Evolutionary conservation across 2,329 filamentous ascomycete species (phyloP), one percentile per base, ranked within the genome.

Genomic region (Botrytis aclada): DNA sequence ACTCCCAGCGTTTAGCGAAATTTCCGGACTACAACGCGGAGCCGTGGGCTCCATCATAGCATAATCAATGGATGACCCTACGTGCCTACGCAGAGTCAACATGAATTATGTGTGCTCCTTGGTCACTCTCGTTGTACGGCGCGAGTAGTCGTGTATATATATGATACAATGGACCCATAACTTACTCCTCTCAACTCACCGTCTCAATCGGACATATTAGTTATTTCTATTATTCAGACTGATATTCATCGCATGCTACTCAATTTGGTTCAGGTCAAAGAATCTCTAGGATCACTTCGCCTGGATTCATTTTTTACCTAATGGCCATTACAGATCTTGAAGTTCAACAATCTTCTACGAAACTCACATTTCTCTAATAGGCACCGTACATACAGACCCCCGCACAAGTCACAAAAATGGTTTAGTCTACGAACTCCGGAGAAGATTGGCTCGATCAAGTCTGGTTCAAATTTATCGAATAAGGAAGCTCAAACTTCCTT

Each of bases 221-320:
- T 39, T 66, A 12, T n/a, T 54, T 66, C 39, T 64, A 32, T 32
- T 16, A 29, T 64, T 32, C 61, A 66, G 14, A 58, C 62, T 66
- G 47, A 43, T 56, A 45, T 25, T 47, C 51, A 60, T 63, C 39
- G 51, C 62, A 67, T 72, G 51, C 70, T 54, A 47, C 62, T 54
- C 47, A 47, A 71, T n/a, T 41, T 37, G 34, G n/a, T 58, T 34
- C 43, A 29, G 43, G 32, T 25, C 25, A n/a, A 56, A 54, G 64
- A 37, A 67, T 56, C 32, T 60, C 47, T 29, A 39, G 45, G 51
- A 37, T 37, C 37, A 32, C 51, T 34, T 67, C 47, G n/a, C 37
- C 45, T 66, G 37, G 51, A 14, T 67, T 41, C 16, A 37, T 64
- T 67, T n/a, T 65, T 72, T 72, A 72, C 62, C 22, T 58, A 47